Percentiles rank a stretch among this genome's conserved stretches.
These are phyloP conservation scores for Lolium rigidum DNA, from an alignment of 176 grass and related monocot species.

Conservation along the genomic window DNA sequence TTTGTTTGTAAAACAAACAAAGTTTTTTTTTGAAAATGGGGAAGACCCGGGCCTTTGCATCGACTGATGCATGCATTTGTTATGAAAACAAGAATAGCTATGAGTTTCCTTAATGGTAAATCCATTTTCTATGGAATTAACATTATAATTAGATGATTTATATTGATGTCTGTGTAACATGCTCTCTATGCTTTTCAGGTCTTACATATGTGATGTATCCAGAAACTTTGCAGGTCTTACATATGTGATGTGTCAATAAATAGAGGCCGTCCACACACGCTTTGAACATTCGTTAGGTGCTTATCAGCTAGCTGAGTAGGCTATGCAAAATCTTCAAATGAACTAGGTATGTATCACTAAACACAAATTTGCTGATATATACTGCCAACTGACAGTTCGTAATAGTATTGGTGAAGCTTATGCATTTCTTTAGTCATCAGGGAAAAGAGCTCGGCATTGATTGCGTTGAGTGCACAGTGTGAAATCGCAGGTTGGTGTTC, in stretches of 20 bases:
- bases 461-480: slow-evolving; percentile 74
- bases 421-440: slow-evolving; percentile 46
- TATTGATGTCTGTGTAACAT: slow-evolving; percentile 11
- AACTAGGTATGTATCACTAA: slow-evolving; percentile 59
- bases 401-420: slow-evolving; percentile 12
- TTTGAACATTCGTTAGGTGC: slow-evolving; percentile 97
- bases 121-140: too few relatives aligned
- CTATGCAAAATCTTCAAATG: slow-evolving; percentile 60
- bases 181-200: slow-evolving; percentile 56
- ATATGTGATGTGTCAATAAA: slow-evolving; percentile 85
- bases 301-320: slow-evolving; percentile 72
- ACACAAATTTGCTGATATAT: slow-evolving; percentile 20
- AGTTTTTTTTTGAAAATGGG: too few relatives aligned
- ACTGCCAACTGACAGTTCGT: not conserved
- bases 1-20: too few relatives aligned
- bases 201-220: slow-evolving; percentile 91
- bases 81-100: too few relatives aligned
- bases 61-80: too few relatives aligned
- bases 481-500: slow-evolving; percentile 76
- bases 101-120: too few relatives aligned
- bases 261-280: slow-evolving; percentile 87
- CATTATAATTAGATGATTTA: not conserved
- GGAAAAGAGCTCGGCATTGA: slow-evolving; percentile 81
- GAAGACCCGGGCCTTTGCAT: too few relatives aligned
- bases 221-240: slow-evolving; percentile 82